A percentile compares a stretch with the other conserved stretches of the same genome.
Evolutionary conservation across 179 eudicot genomes (phyloP).

Genomic region (Silene coronaria): DNA sequence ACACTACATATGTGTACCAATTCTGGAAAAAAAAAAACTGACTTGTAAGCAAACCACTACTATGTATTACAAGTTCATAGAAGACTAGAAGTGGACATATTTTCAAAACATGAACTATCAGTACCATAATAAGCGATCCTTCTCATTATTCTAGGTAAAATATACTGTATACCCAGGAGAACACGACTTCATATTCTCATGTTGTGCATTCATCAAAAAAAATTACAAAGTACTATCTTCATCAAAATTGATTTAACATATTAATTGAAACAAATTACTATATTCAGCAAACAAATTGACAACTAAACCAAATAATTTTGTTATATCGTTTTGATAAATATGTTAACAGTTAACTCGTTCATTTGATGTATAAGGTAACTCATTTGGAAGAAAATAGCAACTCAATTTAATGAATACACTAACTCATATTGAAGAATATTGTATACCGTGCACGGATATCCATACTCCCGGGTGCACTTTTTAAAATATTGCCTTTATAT

Average conservation of each 20-base stretch:
- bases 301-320: neutral
- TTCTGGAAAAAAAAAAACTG: neutral
- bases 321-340: neutral
- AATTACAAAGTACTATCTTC: neutral
- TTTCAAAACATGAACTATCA: neutral
- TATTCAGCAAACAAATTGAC: neutral
- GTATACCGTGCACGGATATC: neutral
- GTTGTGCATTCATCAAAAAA: neutral
- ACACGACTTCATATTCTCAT: neutral
- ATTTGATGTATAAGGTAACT: neutral
- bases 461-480: neutral
- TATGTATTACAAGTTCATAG: neutral
- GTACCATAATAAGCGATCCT: neutral
- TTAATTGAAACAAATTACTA: neutral
- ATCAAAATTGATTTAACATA: neutral
- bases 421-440: neutral
- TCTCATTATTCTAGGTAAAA: neutral
- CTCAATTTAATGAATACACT: neutral
- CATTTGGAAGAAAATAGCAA: neutral
- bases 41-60: neutral
- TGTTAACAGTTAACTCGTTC: neutral
- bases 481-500: neutral
- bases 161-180: neutral
- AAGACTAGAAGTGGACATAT: neutral
- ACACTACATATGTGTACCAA: neutral